Conservation (phyloP, 345 rosid species). For the Clausena lansium region DNA sequence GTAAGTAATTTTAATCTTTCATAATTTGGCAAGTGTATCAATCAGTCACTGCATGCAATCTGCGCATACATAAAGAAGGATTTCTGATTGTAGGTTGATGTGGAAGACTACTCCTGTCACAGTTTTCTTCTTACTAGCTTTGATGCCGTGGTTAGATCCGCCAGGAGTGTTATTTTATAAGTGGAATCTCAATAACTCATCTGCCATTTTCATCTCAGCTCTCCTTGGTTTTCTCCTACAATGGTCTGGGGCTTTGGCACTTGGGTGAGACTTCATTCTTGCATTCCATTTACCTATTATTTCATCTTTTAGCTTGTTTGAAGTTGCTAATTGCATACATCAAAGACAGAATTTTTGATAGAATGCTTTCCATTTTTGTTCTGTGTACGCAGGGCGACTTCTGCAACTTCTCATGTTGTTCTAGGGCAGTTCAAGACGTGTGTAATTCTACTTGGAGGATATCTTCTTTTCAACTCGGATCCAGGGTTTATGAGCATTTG, state of each 20-base stretch:
- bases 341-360: neutral
- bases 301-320: neutral
- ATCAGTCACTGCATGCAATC: neutral
- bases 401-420: constrained; percentile 92
- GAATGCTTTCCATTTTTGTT: neutral
- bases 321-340: no score
- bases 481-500: constrained; percentile 77
- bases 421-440: constrained; percentile 96
- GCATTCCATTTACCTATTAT: neutral
- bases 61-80: neutral
- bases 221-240: constrained; percentile 90
- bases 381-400: constrained; percentile 65
- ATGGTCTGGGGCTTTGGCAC: constrained; percentile 96
- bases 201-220: constrained; percentile 70
- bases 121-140: constrained; percentile 68
- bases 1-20: constrained; percentile 34
- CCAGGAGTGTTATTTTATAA: constrained; percentile 76
- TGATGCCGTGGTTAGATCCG: constrained; percentile 96
- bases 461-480: constrained; percentile 64
- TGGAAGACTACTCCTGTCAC: constrained; percentile 97
- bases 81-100: constrained; percentile 65
- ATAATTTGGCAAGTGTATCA: neutral
- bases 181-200: constrained; percentile 71
- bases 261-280: constrained; percentile 55
- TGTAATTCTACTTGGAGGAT: constrained; percentile 81